Evolutionary conservation across 306 rosid genomes (phyloP), one percentile per base, ranked within the genome.

Genomic region (Castanea sativa): DNA sequence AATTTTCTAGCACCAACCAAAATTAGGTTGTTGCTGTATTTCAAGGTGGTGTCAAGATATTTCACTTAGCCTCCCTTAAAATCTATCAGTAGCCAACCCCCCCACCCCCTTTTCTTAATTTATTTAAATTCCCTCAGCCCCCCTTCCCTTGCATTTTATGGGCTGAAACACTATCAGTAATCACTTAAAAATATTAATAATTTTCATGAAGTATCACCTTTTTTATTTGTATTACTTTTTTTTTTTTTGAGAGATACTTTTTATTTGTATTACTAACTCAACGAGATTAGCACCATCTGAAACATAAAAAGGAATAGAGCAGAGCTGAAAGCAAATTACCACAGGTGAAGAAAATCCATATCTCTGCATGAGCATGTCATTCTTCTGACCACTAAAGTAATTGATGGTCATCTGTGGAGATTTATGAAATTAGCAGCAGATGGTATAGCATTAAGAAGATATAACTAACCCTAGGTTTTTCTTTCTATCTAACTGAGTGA

Each of bases 331-430:
- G 73, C 55, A 80, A 76, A 76, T 85, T 92, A 94, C 97, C 97
- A 87, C 94, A 14, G 93, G 73, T 32, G 99, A 94, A 30, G 99
- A 92, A 79, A 94, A 94, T 29, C 99, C 99, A 75, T 91, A 94
- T 92, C 92, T 87, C 79, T 92, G 95, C 93, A 94, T 88, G 68
- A 90, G 73, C 81, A 81, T 64, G 84, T 80, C 74, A 76, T 91
- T 94, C 85, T 87, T 81, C 87, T 87, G 93, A 32, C 85, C 76
- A 52, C 82, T 86, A 93, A 91, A 87, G 90, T 91, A 94, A 83
- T 82, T 80, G 78, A 94, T 79, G 32, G 99, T 94, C 97, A 94
- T 88, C 99, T 94, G 97, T 78, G 55, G 83, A 79, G 77, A 74
- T 38, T 23, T 73, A 81, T 61, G 6, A 89, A 81, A 83, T 63